Conservation (phyloP, 805 yeast species). For the Saccharomycopsis microspora region DNA sequence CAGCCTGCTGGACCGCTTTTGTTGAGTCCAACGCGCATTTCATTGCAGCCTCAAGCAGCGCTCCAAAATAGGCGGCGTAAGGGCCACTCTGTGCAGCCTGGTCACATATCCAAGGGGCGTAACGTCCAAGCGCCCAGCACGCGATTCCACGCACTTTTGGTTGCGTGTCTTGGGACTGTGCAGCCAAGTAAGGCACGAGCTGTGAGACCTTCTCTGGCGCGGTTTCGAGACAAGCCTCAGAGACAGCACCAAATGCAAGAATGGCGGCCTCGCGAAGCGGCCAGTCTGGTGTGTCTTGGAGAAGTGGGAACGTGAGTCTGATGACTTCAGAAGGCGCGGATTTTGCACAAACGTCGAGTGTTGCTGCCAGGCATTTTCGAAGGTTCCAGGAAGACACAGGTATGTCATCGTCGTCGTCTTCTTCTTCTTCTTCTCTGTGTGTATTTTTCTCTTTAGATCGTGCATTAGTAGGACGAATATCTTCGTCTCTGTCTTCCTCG, state of each 20-base stretch:
- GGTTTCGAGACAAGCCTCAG: conserved; percentile 73
- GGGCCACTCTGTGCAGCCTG: conserved; percentile 54
- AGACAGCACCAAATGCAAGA: conserved; percentile 89
- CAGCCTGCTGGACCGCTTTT: conserved; percentile 93
- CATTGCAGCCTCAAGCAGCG: conserved; percentile 70
- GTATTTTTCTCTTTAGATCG: conserved; percentile 40
- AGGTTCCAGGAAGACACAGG: conserved; percentile 76
- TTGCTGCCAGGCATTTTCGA: conserved; percentile 90
- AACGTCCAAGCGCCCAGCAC: conserved; percentile 92
- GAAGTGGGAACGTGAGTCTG: conserved; percentile 55
- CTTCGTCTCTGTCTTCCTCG: conserved; percentile 76
- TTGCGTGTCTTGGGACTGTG: conserved; percentile 61
- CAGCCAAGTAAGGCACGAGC: conserved; percentile 75
- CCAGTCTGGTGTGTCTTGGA: conserved; percentile 72
- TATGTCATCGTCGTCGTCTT: conserved; percentile 60
- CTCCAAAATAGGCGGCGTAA: conserved; percentile 57
- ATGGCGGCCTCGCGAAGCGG: conserved; percentile 88
- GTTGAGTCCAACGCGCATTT: conserved; percentile 68
- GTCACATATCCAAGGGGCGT: conserved; percentile 67
- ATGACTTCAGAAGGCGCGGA: conserved; percentile 59
- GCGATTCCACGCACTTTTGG: conserved; percentile 86
- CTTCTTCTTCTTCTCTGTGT: conserved; percentile 45
- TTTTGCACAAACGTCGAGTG: conserved; percentile 71
- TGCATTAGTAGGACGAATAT: conserved; percentile 73
- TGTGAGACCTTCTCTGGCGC: conserved; percentile 66